Conservation (phyloP, 352 stramenopile species). For the Globisporangium viniferum region DNA sequence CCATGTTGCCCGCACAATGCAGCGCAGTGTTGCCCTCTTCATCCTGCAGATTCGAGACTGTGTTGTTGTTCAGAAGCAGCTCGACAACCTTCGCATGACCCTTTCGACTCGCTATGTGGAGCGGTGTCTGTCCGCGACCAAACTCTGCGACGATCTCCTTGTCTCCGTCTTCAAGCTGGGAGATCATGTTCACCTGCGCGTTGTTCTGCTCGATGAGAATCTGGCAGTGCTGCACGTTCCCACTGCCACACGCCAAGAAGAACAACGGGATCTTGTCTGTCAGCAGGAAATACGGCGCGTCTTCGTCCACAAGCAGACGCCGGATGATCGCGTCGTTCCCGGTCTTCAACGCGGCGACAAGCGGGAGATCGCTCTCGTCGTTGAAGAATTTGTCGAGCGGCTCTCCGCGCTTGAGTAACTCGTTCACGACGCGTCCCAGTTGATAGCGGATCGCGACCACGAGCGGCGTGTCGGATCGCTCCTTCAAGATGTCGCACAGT, state of each 20-base stretch:
- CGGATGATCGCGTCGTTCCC: constrained; percentile 76
- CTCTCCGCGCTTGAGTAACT: constrained; percentile 55
- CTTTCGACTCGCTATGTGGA: constrained; percentile 76
- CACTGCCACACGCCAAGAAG: constrained; percentile 67
- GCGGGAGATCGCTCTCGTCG: constrained; percentile 55
- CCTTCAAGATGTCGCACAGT: constrained; percentile 56
- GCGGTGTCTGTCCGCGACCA: constrained; percentile 62
- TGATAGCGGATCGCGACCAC: constrained; percentile 81
- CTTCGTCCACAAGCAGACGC: constrained; percentile 64
- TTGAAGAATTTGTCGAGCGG: constrained; percentile 41
- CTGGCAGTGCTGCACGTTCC: constrained; percentile 66
- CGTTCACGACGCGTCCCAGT: constrained; percentile 74
- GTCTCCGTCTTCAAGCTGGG: constrained; percentile 68
- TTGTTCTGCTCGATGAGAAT: constrained; percentile 59
- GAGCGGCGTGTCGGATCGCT: constrained; percentile 59
- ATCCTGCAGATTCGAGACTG: constrained; percentile 72
- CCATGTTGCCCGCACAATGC: constrained; percentile 62
- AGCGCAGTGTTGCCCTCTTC: constrained; percentile 80
- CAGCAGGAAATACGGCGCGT: constrained; percentile 65
- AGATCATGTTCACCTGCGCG: constrained; percentile 78
- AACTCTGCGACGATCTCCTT: constrained; percentile 76
- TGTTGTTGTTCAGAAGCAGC: constrained; percentile 61
- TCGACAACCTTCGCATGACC: constrained; percentile 61
- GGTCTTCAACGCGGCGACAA: constrained; percentile 66
- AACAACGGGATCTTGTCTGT: constrained; percentile 79